Percentiles rank a stretch among this genome's conserved stretches.
phyloP scores from a whole-genome alignment of 179 eudicot genomes.

The Actinidia chinensis region DNA sequence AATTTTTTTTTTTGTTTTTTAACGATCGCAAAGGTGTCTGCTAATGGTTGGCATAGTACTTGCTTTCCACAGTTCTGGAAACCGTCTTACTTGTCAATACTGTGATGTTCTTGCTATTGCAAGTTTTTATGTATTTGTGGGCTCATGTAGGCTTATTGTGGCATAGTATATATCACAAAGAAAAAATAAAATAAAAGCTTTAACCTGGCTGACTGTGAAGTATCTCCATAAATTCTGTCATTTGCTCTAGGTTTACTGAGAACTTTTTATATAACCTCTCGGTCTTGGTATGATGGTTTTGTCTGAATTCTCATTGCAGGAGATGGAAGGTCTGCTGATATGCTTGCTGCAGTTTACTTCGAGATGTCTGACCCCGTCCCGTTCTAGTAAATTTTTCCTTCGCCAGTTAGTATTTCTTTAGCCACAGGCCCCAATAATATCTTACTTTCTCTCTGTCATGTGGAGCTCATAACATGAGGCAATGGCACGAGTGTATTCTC shows the following conservation, averaged over 20 bases:
- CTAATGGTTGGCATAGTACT: neutral
- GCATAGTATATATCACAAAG: too few species aligned
- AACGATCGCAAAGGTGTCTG: constrained; percentile 9
- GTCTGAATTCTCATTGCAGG: constrained; percentile 47
- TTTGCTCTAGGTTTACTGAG: constrained; percentile 5
- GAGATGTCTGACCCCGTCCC: constrained; percentile 93
- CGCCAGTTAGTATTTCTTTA: constrained; percentile 71
- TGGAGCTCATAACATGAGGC: neutral
- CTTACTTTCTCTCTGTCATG: neutral
- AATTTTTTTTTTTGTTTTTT: neutral
- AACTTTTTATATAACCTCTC: neutral
- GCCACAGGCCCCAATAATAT: neutral
- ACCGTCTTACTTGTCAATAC: neutral
- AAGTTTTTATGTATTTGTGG: constrained; percentile 7
- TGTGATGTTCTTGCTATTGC: constrained; percentile 16
- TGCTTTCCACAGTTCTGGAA: constrained; percentile 8
- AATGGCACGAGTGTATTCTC: too few species aligned
- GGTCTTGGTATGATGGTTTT: neutral
- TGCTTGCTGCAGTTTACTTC: constrained; percentile 93
- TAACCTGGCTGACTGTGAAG: neutral
- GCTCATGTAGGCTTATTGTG: constrained; percentile 7
- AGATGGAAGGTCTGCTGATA: constrained; percentile 99
- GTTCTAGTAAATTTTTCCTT: constrained; percentile 81
- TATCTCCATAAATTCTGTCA: neutral
- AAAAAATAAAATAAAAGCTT: too few species aligned